Evolutionary conservation across 2,329 filamentous ascomycete genomes (phyloP), one percentile per base, ranked within the genome.

Genomic region (Sarocladium oryzae): DNA sequence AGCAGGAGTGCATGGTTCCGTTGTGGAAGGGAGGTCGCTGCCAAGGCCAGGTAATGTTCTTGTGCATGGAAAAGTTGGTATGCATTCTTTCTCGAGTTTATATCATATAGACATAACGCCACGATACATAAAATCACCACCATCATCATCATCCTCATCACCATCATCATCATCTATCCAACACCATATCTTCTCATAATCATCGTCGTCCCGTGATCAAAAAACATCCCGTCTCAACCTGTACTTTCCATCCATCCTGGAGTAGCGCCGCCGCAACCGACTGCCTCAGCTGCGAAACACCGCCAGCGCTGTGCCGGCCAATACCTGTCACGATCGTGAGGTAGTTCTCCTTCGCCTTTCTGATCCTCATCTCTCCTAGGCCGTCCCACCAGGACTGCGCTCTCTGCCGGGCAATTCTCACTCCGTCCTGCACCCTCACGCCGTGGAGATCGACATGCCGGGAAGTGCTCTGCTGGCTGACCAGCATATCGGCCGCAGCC

Each of bases 241-340:
- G 81, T 30, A 93, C 73, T 63, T 81, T 89, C 92, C 92, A 97
- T 1, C 90, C 90, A 54, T 92, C 88, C 40, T 80, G 77, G 35
- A 84, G 76, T 37, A 97, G 71, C 62, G 84, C 84, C 61, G 82
- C 84, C 43, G 79, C 84, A n/a, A 97, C 90, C 15, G 87, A 86
- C 52, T 86, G 85, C 4, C 90, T 85, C 53, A 97, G 66, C 57
- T 82, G 84, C 2, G 86, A 88, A 51, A 80, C 84, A 1, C 90
- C 89, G 50, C 86, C 83, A 43, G 82, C 77, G 59, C 83, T 93
- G 67, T 97, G 92, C 51, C 77, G 77, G 1, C 92, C 92, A 13
- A 85, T 64, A 1, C 92, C 92, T 2, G 90, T 95, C 51, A 97
- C 79, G 54, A 97, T 84, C 35, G 78, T 81, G 60, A 86, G 90